Conservation (phyloP, 345 rosid genomes). For the Microthlaspi erraticum region DNA sequence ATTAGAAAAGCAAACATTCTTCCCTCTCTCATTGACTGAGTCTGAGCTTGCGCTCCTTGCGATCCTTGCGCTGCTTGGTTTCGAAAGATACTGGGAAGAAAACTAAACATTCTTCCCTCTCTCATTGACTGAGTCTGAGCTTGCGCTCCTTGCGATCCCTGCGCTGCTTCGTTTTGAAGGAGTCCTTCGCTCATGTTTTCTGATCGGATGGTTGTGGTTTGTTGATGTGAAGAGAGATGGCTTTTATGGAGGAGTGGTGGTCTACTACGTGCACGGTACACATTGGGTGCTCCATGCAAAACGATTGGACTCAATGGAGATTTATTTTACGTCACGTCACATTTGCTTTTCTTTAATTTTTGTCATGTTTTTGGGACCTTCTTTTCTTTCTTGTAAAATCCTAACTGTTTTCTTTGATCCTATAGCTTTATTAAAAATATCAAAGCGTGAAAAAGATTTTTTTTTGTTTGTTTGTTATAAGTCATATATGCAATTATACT, state of each 20-base stretch:
- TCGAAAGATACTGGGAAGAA: constrained; percentile 24
- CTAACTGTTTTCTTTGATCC: constrained; percentile 7
- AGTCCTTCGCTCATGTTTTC: constrained; percentile 1
- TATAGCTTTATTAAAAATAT: constrained; percentile 3
- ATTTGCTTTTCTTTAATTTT: constrained; percentile 7
- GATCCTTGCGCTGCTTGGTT: constrained; percentile 2
- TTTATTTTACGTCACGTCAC: constrained; percentile 39
- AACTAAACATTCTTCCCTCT: no score
- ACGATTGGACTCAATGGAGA: constrained; percentile 35
- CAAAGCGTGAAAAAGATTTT: neutral
- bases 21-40: constrained; percentile 19
- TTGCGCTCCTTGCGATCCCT: no score
- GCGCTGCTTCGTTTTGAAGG: constrained; percentile 3
- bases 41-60: neutral
- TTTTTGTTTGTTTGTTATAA: neutral
- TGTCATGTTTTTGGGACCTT: constrained; percentile 40
- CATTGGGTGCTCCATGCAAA: constrained; percentile 38
- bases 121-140: neutral
- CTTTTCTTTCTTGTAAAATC: constrained; percentile 24
- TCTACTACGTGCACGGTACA: constrained; percentile 43
- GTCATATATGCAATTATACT: constrained; percentile 19
- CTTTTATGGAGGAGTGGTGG: constrained; percentile 36
- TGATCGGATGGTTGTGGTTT: constrained; percentile 34
- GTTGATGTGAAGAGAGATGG: constrained; percentile 30
- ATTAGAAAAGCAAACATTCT: constrained; percentile 24